Evolutionary conservation across 148 eudicot genomes (phyloP).

Genomic region (Chenopodium formosanum): DNA sequence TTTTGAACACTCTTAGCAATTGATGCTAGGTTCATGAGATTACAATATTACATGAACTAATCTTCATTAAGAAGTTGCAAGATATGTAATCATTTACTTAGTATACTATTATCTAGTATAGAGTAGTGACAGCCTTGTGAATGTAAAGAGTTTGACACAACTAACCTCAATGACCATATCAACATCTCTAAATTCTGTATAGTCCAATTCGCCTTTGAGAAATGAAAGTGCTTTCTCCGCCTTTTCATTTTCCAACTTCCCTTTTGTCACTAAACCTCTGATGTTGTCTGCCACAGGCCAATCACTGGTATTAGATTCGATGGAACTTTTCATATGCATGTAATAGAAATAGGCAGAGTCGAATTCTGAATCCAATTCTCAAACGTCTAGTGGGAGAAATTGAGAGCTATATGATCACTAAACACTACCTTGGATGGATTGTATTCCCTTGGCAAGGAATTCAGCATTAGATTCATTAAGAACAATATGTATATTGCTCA

Average conservation of each 20-base stretch:
- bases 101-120: too few relatives aligned
- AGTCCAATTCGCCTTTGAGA: slow-evolving; percentile 86
- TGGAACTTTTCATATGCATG: background rate
- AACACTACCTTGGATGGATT: slow-evolving; percentile 60
- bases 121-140: background rate
- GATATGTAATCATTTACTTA: too few relatives aligned
- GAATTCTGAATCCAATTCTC: background rate
- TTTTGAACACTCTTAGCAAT: too few relatives aligned
- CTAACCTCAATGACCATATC: slow-evolving; percentile 97
- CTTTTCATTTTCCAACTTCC: slow-evolving; percentile 64
- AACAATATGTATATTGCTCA: slow-evolving; percentile 63
- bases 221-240: slow-evolving; percentile 75
- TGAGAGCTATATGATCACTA: too few relatives aligned
- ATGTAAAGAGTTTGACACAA: slow-evolving; percentile 3
- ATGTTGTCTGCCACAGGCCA: slow-evolving; percentile 61
- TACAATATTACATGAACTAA: too few relatives aligned
- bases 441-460: slow-evolving; percentile 76
- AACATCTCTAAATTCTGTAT: slow-evolving; percentile 73
- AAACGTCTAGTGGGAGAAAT: background rate
- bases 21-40: too few relatives aligned
- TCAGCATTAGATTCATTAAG: slow-evolving; percentile 86
- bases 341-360: background rate
- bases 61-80: too few relatives aligned
- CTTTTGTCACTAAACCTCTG: slow-evolving; percentile 64
- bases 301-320: background rate